Evolutionary conservation across 2,329 filamentous ascomycete species (phyloP).

Genomic region (Pyricularia pennisetigena): DNA sequence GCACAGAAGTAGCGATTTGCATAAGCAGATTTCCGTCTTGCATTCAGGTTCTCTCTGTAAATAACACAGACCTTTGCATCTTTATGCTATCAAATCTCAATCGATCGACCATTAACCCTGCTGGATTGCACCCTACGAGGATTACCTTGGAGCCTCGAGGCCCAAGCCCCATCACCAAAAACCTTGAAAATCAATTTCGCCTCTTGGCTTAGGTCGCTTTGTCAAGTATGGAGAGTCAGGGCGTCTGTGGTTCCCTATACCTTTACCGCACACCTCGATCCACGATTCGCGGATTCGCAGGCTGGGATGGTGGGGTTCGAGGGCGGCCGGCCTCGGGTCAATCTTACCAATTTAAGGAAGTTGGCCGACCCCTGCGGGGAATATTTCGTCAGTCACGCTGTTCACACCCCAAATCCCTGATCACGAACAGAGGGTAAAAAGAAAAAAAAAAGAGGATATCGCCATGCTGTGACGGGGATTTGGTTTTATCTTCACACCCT

Average conservation of each 20-base stretch:
- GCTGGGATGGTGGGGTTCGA: not conserved
- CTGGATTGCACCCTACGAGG: not conserved
- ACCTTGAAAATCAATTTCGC: not conserved
- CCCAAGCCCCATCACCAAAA: not conserved
- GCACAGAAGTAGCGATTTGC: not conserved
- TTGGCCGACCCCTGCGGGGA: not conserved
- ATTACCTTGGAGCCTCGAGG: not conserved
- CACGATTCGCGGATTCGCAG: not conserved
- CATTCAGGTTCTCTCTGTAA: not conserved
- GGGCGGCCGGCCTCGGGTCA: not conserved
- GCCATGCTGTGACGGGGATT: not conserved
- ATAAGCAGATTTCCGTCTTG: not conserved
- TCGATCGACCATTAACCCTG: not conserved
- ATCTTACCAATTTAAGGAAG: not conserved
- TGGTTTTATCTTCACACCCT: not conserved
- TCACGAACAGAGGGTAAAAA: not conserved
- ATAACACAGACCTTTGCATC: not conserved
- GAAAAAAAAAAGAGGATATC: not conserved
- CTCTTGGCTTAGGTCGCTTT: constrained; percentile 1
- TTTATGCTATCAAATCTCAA: not conserved
- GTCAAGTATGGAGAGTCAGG: not conserved
- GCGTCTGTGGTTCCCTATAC: not conserved
- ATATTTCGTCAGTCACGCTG: not conserved
- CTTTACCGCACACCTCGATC: not conserved
- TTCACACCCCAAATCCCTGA: not conserved